Evolutionary conservation across 2,329 filamentous ascomycete species (phyloP), one percentile per base, ranked within the genome.

Genomic region (Penicillium occitanis): DNA sequence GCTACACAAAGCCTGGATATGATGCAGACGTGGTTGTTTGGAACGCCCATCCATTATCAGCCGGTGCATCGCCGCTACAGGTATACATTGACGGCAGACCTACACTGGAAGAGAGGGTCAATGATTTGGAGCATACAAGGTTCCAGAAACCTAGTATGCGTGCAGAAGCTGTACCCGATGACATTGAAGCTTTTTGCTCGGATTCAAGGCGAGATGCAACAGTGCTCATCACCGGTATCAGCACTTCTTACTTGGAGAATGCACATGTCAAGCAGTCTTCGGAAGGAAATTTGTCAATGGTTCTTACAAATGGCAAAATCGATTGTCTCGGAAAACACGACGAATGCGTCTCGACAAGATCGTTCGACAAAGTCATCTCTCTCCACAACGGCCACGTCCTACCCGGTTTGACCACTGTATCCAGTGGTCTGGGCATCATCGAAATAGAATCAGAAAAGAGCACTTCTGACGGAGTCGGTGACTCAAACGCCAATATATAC

Each of bases 81-180:
- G 85, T 89, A 1, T 89, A 86, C 84, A 88, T 89, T 66, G 87
- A 89, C 65, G 87, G 87, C 3, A 83, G 78, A 8, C 79, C 84
- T 1, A 76, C 75, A 28, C 68, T 80, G 17, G 75, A 79, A 30
- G 71, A 63, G 35, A 66, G 53, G 25, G 5, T 14, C 28, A 19
- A 44, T 3, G 5, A 14, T 42, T 33, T 46, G 11, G 13, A 22
- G 10, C 37, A 33, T 22, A n/a, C 25, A 42, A 2, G 14, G 22
- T 19, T 7, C 63, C 19, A 6, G 25, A 46, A 69, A 25, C 73
- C 74, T 10, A 42, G 60, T 3, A 74, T 73, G 69, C 73, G 73
- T 64, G 72, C 68, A 19, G 71, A 67, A 17, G 55, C 72, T 5
- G 64, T 67, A 33, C 35, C 65, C 4, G 53, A 63, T 42, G 72